Evolutionary conservation across 2,329 filamentous ascomycete genomes (phyloP).

Genomic region (Hypoxylon sp.): DNA sequence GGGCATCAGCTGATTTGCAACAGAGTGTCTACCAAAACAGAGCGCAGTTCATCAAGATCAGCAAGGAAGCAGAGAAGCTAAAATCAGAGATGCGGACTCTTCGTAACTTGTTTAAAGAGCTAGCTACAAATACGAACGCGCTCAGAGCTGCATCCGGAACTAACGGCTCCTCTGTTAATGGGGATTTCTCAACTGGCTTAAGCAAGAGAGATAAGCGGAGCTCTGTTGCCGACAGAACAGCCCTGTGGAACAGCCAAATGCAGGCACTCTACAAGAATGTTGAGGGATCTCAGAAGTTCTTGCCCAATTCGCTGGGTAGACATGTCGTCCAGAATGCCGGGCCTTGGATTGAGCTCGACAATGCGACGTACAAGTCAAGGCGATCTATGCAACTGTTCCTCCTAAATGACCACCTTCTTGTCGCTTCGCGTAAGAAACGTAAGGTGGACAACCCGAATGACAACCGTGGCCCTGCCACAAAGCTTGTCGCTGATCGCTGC

Average conservation of each 20-base stretch:
- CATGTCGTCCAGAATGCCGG: constrained; percentile 95
- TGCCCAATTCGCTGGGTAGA: constrained; percentile 90
- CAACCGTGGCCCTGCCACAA: constrained; percentile 71
- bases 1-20: constrained; percentile 87
- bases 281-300: constrained; percentile 97
- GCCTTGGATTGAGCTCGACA: constrained; percentile 95
- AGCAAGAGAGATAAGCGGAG: constrained; percentile 87
- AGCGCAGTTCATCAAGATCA: constrained; percentile 99
- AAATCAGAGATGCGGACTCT: constrained; percentile 96
- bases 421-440: constrained; percentile 94
- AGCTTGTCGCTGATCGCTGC: constrained; percentile 92
- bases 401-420: constrained; percentile 92
- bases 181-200: constrained; percentile 67
- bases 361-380: constrained; percentile 94
- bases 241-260: constrained; percentile 78
- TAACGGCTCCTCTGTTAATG: constrained; percentile 64
- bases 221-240: constrained; percentile 81
- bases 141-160: constrained; percentile 72
- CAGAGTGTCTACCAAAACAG: constrained; percentile 97
- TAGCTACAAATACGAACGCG: constrained; percentile 82
- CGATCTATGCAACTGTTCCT: constrained; percentile 92
- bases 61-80: constrained; percentile 97
- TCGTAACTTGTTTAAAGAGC: constrained; percentile 90
- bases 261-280: constrained; percentile 94
- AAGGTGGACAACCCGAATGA: constrained; percentile 77